Conservation (phyloP, 2,329 filamentous ascomycete genomes). For the Lachnum nothofagi region DNA sequence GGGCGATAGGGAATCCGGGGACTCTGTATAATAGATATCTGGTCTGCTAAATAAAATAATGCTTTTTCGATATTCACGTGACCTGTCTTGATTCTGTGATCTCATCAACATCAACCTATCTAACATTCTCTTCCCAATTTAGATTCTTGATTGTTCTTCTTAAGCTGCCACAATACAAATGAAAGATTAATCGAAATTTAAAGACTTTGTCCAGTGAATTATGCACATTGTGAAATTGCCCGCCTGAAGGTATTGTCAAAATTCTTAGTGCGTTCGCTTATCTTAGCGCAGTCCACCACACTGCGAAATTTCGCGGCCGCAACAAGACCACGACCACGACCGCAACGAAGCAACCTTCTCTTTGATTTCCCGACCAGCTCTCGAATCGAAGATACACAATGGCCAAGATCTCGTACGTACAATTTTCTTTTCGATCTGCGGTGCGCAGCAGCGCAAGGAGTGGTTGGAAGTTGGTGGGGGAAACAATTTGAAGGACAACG, state of each 20-base stretch:
- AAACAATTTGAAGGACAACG: no score
- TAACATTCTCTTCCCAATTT: no score
- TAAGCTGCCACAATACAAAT: no score
- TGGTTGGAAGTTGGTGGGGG: neutral
- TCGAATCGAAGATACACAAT: constrained; percentile 47
- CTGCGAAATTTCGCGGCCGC: constrained; percentile 14
- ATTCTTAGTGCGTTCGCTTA: constrained; percentile 25
- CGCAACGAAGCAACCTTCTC: constrained; percentile 27
- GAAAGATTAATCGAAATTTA: neutral
- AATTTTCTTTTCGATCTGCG: constrained; percentile 12
- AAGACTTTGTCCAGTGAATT: neutral
- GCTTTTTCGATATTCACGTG: no score
- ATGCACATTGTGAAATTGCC: neutral
- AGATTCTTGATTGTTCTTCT: no score
- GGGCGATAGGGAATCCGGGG: neutral
- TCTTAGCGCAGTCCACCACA: constrained; percentile 26
- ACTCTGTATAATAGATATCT: no score
- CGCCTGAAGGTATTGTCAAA: neutral
- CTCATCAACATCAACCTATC: no score
- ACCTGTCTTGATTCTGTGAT: no score
- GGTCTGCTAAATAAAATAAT: no score
- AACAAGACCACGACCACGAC: constrained; percentile 17
- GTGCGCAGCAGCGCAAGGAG: neutral
- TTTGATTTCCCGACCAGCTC: constrained; percentile 25
- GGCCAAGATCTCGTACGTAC: constrained; percentile 62